Percentiles rank a stretch among this genome's conserved stretches.
Evolutionary conservation across 2,329 filamentous ascomycete species (phyloP).

Genomic region (Huntiella bhutanensis): DNA sequence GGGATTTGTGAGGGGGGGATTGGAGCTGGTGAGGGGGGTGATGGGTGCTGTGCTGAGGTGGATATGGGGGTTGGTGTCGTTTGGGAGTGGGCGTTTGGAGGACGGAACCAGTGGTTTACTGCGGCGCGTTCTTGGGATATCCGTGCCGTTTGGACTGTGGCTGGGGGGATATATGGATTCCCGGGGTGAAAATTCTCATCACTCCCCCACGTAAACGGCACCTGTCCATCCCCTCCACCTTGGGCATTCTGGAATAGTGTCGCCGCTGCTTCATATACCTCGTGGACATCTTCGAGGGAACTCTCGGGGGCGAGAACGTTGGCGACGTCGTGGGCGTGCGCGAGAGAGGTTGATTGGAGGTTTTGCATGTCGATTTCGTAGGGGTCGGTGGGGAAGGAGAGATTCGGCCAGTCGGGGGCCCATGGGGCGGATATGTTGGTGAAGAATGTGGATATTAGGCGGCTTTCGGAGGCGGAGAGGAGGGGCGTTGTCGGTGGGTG

Average conservation of each 20-base stretch:
- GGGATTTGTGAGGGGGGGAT: neutral
- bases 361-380: neutral
- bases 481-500: constrained; percentile 46
- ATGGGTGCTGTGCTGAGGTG: neutral
- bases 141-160: neutral
- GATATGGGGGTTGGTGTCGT: neutral
- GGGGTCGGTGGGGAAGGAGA: neutral
- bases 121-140: neutral
- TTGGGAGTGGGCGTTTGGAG: neutral
- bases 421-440: constrained; percentile 27
- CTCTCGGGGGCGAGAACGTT: neutral
- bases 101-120: neutral
- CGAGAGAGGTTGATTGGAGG: neutral
- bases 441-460: constrained; percentile 39
- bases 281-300: constrained; percentile 5
- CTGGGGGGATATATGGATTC: constrained; percentile 6
- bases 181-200: constrained; percentile 11
- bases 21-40: neutral
- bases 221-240: neutral
- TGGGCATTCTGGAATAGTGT: constrained; percentile 11
- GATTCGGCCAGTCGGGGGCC: too few species aligned
- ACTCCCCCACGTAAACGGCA: too few species aligned
- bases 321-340: constrained; percentile 5
- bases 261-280: constrained; percentile 10
- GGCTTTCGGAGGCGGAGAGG: constrained; percentile 42